Evolutionary conservation across 2,329 filamentous ascomycete species (phyloP), one percentile per base, ranked within the genome.

Genomic region (Exophiala calicioides): DNA sequence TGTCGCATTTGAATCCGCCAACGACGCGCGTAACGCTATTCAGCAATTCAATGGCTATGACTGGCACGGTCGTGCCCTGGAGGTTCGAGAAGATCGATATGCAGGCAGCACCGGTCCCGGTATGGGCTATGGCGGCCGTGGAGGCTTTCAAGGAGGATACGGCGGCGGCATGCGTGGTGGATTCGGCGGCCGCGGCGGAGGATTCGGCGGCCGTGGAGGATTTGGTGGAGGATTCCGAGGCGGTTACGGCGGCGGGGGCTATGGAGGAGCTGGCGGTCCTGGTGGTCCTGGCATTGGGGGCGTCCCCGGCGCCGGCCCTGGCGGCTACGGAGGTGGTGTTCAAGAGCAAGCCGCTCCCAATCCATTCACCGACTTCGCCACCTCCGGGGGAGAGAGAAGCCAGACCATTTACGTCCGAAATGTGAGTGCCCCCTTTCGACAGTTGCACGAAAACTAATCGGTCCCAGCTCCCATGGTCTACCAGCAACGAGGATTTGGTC

Each of bases 31-130:
- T 58, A 95, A 90, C 64, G 93, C 93, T 16, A 98, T 98, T 57
- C 84, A 90, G 64, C 90, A 96, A 60, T 98, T 97, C 77, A 96
- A 97, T 65, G 93, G 93, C 49, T 97, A 95, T 66, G 93, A 98
- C 56, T 98, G 93, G 93, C 91, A 97, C 68, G 93, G 93, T 8
- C 86, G 93, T 48, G 75, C 84, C 41, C 81, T 98, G 39, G 93
- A 98, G 68, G 93, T 98, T 55, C 90, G 93, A 54, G 91, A 97
- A 70, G 93, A 98, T 65, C 86, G 93, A 47, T 98, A 90, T 65
- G 93, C 93, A 50, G 66, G 71, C 19, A 75, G 70, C 39, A 68
- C 70, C 37, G 68, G 71, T 34, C 66, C 61, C 26, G 40, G 44
- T 74, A 61, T 65, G 37, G 67, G 67, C 19, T 65, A 63, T 41